Evolutionary conservation across 2,329 filamentous ascomycete species (phyloP).

Genomic region (Xenosphaeropsis pyriputrescens): DNA sequence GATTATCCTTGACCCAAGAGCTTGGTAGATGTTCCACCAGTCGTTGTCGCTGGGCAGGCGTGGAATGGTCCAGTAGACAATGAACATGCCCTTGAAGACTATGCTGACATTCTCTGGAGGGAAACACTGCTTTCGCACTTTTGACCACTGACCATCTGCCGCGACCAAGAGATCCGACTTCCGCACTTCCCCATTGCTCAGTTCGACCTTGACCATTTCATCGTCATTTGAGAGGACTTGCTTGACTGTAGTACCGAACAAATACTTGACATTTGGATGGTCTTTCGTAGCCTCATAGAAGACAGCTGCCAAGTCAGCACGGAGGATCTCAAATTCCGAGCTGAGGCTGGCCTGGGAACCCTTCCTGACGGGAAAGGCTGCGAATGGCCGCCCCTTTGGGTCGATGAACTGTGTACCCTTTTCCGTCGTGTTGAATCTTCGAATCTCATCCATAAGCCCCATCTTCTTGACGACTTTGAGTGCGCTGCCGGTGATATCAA

Average conservation of each 20-base stretch:
- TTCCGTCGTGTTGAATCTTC: conserved; percentile 26
- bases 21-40: conserved; percentile 21
- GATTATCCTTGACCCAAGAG: conserved; percentile 20
- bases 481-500: conserved; percentile 36
- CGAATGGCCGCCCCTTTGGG: conserved; percentile 20
- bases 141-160: conserved; percentile 38
- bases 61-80: conserved; percentile 23
- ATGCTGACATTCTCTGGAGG: conserved; percentile 9
- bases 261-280: conserved; percentile 11
- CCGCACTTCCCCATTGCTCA: conserved; percentile 25
- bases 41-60: conserved; percentile 16
- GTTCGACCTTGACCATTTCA: conserved; percentile 20
- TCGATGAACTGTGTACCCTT: conserved; percentile 29
- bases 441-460: conserved; percentile 30
- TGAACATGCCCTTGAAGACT: conserved; percentile 8
- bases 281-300: conserved; percentile 22
- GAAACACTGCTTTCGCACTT: conserved; percentile 22
- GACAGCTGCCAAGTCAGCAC: conserved; percentile 24
- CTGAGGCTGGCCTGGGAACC: conserved; percentile 16
- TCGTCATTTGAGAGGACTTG: conserved; percentile 7
- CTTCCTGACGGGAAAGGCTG: conserved; percentile 19
- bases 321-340: conserved; percentile 28
- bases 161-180: conserved; percentile 36
- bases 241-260: conserved; percentile 17
- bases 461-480: conserved; percentile 34